phyloP scores from a whole-genome alignment of 345 rosid genomes.

The Isatis tinctoria region DNA sequence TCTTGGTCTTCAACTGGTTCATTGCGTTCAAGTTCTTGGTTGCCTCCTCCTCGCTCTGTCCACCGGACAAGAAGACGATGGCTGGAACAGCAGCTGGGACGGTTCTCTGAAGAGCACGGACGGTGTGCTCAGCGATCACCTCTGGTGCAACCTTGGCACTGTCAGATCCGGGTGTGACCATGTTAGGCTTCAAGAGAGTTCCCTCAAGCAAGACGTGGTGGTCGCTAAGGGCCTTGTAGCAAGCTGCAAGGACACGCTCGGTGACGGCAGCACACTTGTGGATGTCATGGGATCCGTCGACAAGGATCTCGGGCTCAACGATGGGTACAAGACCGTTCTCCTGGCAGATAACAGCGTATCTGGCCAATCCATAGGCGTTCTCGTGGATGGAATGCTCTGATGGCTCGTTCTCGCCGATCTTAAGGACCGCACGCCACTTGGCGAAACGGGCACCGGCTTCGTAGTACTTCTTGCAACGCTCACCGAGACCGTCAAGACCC shows the following conservation, averaged over 20 bases:
- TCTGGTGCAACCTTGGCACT: slow-evolving; percentile 72
- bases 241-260: slow-evolving; percentile 83
- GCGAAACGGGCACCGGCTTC: slow-evolving; percentile 65
- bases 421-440: slow-evolving; percentile 96
- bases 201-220: slow-evolving; percentile 96
- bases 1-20: slow-evolving; percentile 84
- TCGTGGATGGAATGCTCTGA: slow-evolving; percentile 66
- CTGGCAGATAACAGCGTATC: slow-evolving; percentile 92
- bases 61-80: slow-evolving; percentile 79
- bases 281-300: slow-evolving; percentile 88
- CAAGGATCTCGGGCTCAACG: slow-evolving; percentile 94
- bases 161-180: slow-evolving; percentile 97
- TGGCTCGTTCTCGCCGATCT: slow-evolving; percentile 85
- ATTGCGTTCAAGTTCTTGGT: slow-evolving; percentile 87
- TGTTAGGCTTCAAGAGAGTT: slow-evolving; percentile 90
- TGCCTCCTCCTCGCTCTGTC: slow-evolving; percentile 96
- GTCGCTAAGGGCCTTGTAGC: slow-evolving; percentile 96
- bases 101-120: slow-evolving; percentile 82
- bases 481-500: slow-evolving; percentile 89
- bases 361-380: slow-evolving; percentile 37
- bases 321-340: slow-evolving; percentile 96
- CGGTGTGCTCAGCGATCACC: slow-evolving; percentile 80
- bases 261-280: slow-evolving; percentile 83
- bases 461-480: slow-evolving; percentile 42
- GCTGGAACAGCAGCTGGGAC: slow-evolving; percentile 96